phyloP scores from a whole-genome alignment of 768 basidiomycete species.

The Sarcomyxa edulis region DNA sequence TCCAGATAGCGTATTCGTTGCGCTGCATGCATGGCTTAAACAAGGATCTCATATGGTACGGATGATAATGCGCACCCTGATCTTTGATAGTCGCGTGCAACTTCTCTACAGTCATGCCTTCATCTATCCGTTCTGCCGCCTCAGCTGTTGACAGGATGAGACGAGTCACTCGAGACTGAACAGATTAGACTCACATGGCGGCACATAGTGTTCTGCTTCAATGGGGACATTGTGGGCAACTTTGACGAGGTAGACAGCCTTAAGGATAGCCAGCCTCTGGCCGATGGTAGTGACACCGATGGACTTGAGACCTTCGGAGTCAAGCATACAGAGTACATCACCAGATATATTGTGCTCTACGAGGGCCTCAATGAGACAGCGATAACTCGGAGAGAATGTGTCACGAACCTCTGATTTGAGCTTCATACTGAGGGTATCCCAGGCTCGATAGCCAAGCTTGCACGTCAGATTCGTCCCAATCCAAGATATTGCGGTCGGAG shows the following conservation, averaged over 20 bases:
- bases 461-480: slow-evolving; percentile 79
- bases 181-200: slow-evolving; percentile 62
- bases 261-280: slow-evolving; percentile 87
- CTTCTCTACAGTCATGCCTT: slow-evolving; percentile 57
- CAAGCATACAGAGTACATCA: slow-evolving; percentile 80
- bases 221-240: slow-evolving; percentile 77
- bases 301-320: slow-evolving; percentile 79
- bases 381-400: slow-evolving; percentile 5
- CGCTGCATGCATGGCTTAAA: slow-evolving; percentile 31
- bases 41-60: slow-evolving; percentile 4
- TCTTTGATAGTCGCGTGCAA: slow-evolving; percentile 64
- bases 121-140: slow-evolving; percentile 44
- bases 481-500: slow-evolving; percentile 36
- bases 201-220: slow-evolving; percentile 80
- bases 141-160: slow-evolving; percentile 20
- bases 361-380: slow-evolving; percentile 1
- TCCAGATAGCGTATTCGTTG: slow-evolving; percentile 67
- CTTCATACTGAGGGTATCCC: slow-evolving; percentile 84
- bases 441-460: slow-evolving; percentile 71
- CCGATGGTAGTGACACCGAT: slow-evolving; percentile 89
- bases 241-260: slow-evolving; percentile 88
- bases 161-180: background rate
- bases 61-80: slow-evolving; percentile 48
- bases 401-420: slow-evolving; percentile 67
- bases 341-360: slow-evolving; percentile 91